Evolutionary conservation across 768 basidiomycete species (phyloP), one percentile per base, ranked within the genome.

Genomic region (Trametes cubensis): DNA sequence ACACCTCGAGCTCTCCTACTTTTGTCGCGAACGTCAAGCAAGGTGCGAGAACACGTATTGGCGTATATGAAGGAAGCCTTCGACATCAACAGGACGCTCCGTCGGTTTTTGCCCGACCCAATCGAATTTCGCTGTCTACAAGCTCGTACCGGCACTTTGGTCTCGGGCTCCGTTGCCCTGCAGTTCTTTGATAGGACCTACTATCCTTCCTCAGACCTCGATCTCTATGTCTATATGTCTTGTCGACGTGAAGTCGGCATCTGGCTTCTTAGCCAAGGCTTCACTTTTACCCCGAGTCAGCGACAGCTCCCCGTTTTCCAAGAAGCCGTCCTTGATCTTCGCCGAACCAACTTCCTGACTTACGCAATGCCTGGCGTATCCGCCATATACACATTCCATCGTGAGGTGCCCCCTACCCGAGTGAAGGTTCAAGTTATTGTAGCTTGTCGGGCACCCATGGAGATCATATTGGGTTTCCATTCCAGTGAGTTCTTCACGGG

Each of bases 161-260:
- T 85, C 10, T 85, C 84, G 4, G 83, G 84, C 2, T 84, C 83
- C 0, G 73, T 73, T 18, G 83, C 81, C 0, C 74, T 84, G 6
- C 84, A 85, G 55, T 82, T 83, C 63, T 73, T 85, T 25, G 79
- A 80, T 50, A 65, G 81, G 7, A 61, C 72, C 0, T 70, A 72
- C 34, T 83, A 81, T 58, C 72, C 75, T 1, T 73, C 74, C 3
- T 75, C 83, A 0, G 83, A 85, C 62, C 76, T 85, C 11, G 84
- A 85, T 54, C 25, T 85, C 6, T 85, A 85, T 67, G 44, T 54
- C 17, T 26, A 40, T 45, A 2, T n/a, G 5, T 38, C 17, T 3
- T 21, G 21, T 21, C 39, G 26, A 1, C 23, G 42, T 8, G 72
- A 73, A 28, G 69, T 85, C 4, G 75, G 74, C 0, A 49, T 49